Evolutionary conservation across 208 protist genomes (phyloP).

Genomic region (Wallacemonas sp.): DNA sequence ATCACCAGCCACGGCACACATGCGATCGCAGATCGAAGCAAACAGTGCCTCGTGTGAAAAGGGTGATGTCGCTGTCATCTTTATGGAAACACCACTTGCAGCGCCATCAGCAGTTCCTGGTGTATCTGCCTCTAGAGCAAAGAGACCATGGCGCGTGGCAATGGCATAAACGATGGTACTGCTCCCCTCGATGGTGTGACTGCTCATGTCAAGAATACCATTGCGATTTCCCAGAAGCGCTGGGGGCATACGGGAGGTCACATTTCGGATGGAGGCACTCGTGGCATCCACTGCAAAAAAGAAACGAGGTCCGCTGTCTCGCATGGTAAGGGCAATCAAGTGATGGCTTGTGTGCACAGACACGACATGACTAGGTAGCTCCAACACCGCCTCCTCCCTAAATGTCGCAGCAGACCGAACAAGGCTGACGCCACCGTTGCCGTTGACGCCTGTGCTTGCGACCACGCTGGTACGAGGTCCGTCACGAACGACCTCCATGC

Average conservation of each 20-base stretch:
- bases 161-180: not conserved
- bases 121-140: too few species aligned
- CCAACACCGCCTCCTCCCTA: constrained; percentile 21
- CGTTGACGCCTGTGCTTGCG: constrained; percentile 64
- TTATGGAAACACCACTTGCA: not conserved
- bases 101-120: not conserved
- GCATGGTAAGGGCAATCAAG: constrained; percentile 34
- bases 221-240: constrained; percentile 1
- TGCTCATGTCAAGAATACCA: not conserved
- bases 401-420: constrained; percentile 66
- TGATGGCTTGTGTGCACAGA: constrained; percentile 22
- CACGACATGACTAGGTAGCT: constrained; percentile 19
- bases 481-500: constrained; percentile 54
- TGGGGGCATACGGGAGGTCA: constrained; percentile 2
- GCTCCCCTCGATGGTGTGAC: not conserved
- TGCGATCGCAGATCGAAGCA: not conserved
- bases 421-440: constrained; percentile 63
- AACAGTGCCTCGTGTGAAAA: constrained; percentile 1
- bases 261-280: not conserved
- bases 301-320: constrained; percentile 28
- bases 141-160: constrained; percentile 6
- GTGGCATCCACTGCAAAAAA: constrained; percentile 1
- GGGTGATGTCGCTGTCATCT: not conserved
- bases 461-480: constrained; percentile 53
- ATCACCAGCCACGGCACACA: constrained; percentile 4